Conservation (phyloP, 2,329 filamentous ascomycete genomes). For the Neocatenulostroma microsporum region DNA sequence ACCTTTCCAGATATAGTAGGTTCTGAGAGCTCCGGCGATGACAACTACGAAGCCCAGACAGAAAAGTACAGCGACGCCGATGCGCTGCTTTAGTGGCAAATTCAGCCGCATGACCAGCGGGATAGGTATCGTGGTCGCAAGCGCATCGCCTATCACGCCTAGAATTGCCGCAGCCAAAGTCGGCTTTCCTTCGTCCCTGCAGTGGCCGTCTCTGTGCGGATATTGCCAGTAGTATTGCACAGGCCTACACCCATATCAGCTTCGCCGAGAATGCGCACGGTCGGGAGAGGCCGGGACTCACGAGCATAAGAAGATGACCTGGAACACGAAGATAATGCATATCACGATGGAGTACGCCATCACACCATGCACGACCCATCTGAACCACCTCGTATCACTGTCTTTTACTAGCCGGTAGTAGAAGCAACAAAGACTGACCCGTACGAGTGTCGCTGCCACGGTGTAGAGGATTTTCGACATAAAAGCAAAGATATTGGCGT, state of each 20-base stretch:
- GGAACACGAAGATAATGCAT: constrained; percentile 31
- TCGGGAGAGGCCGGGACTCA: constrained; percentile 12
- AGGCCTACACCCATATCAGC: no score
- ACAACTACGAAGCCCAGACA: constrained; percentile 37
- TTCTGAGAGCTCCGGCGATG: constrained; percentile 35
- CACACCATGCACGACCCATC: constrained; percentile 33
- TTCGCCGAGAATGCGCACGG: background rate
- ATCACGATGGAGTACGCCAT: constrained; percentile 32
- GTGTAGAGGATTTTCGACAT: constrained; percentile 37
- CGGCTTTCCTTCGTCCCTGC: constrained; percentile 35
- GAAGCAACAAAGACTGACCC: constrained; percentile 39
- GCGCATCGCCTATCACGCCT: constrained; percentile 40
- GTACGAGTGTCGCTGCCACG: constrained; percentile 36
- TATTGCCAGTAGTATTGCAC: constrained; percentile 37
- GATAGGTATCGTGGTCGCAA: constrained; percentile 37
- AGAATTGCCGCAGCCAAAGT: constrained; percentile 33
- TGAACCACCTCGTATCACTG: constrained; percentile 33
- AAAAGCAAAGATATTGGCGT: constrained; percentile 34
- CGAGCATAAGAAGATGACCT: constrained; percentile 35
- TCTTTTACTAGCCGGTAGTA: constrained; percentile 40
- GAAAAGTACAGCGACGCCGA: constrained; percentile 34
- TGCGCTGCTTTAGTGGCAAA: constrained; percentile 35
- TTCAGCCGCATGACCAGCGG: constrained; percentile 37
- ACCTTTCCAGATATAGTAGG: constrained; percentile 28
- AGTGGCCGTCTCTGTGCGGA: constrained; percentile 28